Conservation (phyloP, 805 yeast species). For the Priceomyces castillae region DNA sequence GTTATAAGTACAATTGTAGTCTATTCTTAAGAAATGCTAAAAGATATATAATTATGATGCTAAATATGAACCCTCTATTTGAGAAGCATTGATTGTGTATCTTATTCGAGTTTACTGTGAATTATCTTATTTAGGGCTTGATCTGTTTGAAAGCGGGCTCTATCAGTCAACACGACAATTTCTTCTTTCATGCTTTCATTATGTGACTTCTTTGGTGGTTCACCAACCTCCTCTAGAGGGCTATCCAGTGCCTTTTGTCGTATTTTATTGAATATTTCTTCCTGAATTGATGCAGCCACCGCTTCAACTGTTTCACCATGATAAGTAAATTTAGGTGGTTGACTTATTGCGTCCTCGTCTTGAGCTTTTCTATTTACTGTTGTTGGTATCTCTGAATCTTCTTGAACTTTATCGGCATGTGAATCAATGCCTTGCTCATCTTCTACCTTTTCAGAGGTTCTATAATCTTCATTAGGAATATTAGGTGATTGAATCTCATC, state of each 20-base stretch:
- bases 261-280: conserved; percentile 17
- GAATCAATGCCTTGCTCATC: neutral
- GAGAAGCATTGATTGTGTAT: neutral
- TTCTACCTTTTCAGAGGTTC: neutral
- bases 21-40: neutral
- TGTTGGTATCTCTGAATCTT: conserved; percentile 11
- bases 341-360: neutral
- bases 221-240: neutral
- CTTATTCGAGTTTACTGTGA: conserved; percentile 19
- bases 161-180: conserved; percentile 19
- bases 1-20: neutral
- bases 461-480: too few species aligned
- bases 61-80: too few species aligned
- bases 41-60: too few species aligned
- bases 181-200: conserved; percentile 34
- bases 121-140: conserved; percentile 23
- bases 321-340: conserved; percentile 6
- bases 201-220: conserved; percentile 8
- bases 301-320: conserved; percentile 27
- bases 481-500: neutral
- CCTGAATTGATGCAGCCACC: conserved; percentile 22
- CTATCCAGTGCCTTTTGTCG: conserved; percentile 10
- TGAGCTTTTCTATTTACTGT: conserved; percentile 8
- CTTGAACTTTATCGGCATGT: neutral
- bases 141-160: conserved; percentile 29